These are phyloP conservation scores for Spiromastix sp. DNA, from an alignment of 2,329 filamentous ascomycete genomes.

Conservation along the genomic window DNA sequence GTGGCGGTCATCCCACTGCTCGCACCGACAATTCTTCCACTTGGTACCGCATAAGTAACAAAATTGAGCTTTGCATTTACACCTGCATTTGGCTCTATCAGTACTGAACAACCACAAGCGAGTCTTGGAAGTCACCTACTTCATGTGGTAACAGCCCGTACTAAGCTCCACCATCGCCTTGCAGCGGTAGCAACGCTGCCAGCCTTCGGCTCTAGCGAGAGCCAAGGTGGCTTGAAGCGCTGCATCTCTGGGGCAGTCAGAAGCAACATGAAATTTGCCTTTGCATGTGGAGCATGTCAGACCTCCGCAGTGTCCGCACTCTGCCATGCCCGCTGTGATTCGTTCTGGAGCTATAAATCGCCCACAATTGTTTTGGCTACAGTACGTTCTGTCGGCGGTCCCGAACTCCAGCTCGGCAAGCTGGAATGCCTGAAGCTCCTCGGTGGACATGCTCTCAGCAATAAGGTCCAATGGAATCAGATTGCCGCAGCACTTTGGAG, in stretches of 20 bases:
- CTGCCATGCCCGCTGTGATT: conserved; percentile 11
- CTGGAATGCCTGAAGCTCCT: conserved; percentile 8
- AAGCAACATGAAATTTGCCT: conserved; percentile 10
- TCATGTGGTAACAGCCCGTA: conserved; percentile 26
- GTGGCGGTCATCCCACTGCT: conserved; percentile 19
- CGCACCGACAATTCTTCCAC: too few species aligned
- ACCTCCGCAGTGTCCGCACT: conserved; percentile 13
- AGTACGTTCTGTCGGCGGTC: conserved; percentile 18
- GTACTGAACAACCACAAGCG: too few species aligned
- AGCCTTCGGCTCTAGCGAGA: conserved; percentile 56
- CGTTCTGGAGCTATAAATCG: conserved; percentile 15
- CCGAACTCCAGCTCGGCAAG: conserved; percentile 16
- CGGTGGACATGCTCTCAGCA: conserved; percentile 1
- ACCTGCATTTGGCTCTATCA: conserved; percentile 11
- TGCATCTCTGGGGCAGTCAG: conserved; percentile 17
- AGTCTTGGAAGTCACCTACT: conserved; percentile 14
- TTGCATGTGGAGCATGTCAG: conserved; percentile 19
- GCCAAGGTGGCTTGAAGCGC: conserved; percentile 36
- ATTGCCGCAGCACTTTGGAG: conserved; percentile 19
- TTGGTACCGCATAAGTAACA: conserved; percentile 25
- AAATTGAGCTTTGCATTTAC: conserved; percentile 21
- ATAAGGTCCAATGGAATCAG: conserved; percentile 13
- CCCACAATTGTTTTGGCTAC: conserved; percentile 14
- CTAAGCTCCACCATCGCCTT: conserved; percentile 37
- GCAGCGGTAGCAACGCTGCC: conserved; percentile 68